Percentiles rank a stretch among this genome's conserved stretches.
These are phyloP conservation scores for Clitopilus hobsonii DNA, from an alignment of 768 basidiomycete genomes.

Conservation along the genomic window DNA sequence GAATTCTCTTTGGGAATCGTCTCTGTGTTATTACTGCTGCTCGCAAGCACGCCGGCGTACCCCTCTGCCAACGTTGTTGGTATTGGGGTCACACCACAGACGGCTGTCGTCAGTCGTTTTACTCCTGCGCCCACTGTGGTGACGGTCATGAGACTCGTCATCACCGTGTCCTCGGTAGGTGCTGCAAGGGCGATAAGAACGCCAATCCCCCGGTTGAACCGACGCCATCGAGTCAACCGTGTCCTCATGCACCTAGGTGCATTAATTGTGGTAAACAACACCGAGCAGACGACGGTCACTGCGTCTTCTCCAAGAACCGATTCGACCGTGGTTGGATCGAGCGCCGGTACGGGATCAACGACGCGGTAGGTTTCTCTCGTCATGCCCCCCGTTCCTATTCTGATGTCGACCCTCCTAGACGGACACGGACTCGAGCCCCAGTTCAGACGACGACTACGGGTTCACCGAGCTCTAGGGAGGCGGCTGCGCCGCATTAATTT, in stretches of 20 bases:
- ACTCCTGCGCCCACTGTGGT: neutral
- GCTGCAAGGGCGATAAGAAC: neutral
- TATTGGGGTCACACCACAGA: neutral
- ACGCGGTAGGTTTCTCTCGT: neutral
- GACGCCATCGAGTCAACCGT: neutral
- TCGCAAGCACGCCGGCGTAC: neutral
- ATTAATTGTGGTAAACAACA: neutral
- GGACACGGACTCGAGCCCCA: too few relatives aligned
- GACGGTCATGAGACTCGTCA: neutral
- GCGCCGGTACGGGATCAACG: neutral
- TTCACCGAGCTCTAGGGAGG: too few relatives aligned
- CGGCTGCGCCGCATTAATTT: neutral
- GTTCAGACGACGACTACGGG: too few relatives aligned
- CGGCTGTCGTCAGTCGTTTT: neutral
- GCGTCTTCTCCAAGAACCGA: neutral
- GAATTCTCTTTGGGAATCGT: neutral
- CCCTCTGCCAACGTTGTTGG: neutral
- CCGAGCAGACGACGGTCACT: neutral
- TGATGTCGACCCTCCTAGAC: too few relatives aligned
- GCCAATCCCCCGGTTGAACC: neutral
- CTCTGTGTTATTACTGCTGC: neutral
- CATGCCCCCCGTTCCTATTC: too few relatives aligned
- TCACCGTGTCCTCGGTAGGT: neutral
- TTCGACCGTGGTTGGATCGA: neutral
- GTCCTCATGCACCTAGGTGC: neutral